These are phyloP conservation scores for Cardamine resedifolia DNA, from an alignment of 345 rosid species.

Conservation along the genomic window DNA sequence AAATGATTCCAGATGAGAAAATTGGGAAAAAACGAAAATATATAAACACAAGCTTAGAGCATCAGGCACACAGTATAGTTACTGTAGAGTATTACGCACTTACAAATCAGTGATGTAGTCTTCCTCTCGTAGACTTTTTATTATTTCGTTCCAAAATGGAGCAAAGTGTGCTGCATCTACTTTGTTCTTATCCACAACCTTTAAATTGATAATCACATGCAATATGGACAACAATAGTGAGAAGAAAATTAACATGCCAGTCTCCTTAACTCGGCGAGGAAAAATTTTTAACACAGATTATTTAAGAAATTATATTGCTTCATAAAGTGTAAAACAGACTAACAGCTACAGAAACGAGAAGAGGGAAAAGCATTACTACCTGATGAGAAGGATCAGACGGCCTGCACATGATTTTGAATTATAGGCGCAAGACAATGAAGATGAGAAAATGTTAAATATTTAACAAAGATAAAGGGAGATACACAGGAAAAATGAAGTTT, in stretches of 20 bases:
- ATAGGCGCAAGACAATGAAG: constrained; percentile 13
- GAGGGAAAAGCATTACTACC: constrained; percentile 43
- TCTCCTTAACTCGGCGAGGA: neutral
- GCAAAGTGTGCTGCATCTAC: constrained; percentile 82
- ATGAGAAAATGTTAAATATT: constrained; percentile 21
- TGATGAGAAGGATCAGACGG: constrained; percentile 41
- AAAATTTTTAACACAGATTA: neutral
- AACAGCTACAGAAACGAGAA: constrained; percentile 16
- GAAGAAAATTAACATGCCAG: constrained; percentile 17
- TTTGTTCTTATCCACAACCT: constrained; percentile 64
- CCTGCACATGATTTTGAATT: constrained; percentile 52
- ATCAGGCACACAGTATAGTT: constrained; percentile 18
- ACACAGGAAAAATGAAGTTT: constrained; percentile 3
- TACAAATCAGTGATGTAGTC: constrained; percentile 82
- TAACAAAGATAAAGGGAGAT: neutral
- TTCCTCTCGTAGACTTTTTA: constrained; percentile 85
- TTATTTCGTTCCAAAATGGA: constrained; percentile 96
- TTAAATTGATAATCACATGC: constrained; percentile 31
- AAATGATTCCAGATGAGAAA: constrained; percentile 16
- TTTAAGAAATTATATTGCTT: neutral
- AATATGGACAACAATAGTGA: constrained; percentile 18
- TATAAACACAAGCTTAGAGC: constrained; percentile 6
- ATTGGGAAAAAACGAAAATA: neutral
- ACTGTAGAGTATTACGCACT: constrained; percentile 41
- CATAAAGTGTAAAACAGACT: constrained; percentile 23